A percentile compares a stretch with the other conserved stretches of the same genome.
These are phyloP conservation scores for Agapanthus africanus DNA, from an alignment of 106 monocot genomes.

Conservation along the genomic window DNA sequence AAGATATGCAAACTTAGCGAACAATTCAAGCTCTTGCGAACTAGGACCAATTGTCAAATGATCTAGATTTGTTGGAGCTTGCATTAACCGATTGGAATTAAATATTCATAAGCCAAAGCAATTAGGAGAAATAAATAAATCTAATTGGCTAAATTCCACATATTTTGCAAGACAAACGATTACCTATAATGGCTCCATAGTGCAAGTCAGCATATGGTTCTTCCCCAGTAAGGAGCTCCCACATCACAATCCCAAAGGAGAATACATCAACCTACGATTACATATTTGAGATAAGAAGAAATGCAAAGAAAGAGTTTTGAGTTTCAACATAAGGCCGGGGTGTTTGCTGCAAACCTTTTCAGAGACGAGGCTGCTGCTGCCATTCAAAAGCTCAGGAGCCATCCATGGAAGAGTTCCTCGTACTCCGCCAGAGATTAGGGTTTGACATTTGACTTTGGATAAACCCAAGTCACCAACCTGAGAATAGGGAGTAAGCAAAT, in stretches of 20 bases:
- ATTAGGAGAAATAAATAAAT: not conserved
- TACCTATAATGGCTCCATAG: conserved; percentile 91
- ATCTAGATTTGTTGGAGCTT: not conserved
- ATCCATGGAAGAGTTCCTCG: conserved; percentile 91
- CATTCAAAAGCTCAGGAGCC: conserved; percentile 86
- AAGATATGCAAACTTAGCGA: not conserved
- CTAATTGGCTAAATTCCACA: not conserved
- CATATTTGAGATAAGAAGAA: not conserved
- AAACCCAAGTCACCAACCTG: conserved; percentile 91
- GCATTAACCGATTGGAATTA: not conserved
- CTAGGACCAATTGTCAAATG: not conserved
- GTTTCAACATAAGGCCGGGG: not conserved
- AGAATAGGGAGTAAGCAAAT: not conserved
- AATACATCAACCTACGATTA: conserved; percentile 82
- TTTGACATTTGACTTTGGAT: conserved; percentile 89
- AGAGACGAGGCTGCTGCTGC: conserved; percentile 59
- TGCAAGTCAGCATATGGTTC: conserved; percentile 95
- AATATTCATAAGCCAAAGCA: not conserved
- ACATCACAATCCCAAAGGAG: conserved; percentile 92
- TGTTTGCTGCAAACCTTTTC: conserved; percentile 47
- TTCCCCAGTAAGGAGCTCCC: conserved; percentile 87
- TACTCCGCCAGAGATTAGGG: conserved; percentile 81
- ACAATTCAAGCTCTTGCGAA: conserved; percentile 1
- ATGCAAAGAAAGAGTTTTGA: not conserved
- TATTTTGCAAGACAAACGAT: not conserved